Conservation (phyloP, 2,329 filamentous ascomycete species). For the Penicillium janthinellum region DNA sequence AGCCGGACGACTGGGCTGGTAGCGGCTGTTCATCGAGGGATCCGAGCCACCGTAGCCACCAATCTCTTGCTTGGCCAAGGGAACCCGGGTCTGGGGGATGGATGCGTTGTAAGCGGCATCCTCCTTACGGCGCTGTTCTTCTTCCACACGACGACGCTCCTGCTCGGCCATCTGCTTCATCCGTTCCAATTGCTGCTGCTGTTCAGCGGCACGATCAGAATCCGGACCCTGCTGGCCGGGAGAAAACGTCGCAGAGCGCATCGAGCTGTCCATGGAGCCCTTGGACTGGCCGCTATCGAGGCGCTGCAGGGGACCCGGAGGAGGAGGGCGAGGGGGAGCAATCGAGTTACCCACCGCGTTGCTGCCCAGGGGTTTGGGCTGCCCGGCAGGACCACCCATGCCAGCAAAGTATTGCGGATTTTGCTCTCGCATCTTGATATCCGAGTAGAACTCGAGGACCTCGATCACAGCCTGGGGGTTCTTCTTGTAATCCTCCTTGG, state of each 20-base stretch:
- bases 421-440: slow-evolving; percentile 66
- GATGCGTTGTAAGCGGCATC: slow-evolving; percentile 88
- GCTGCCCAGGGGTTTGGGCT: slow-evolving; percentile 52
- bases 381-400: slow-evolving; percentile 62
- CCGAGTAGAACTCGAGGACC: slow-evolving; percentile 69
- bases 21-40: slow-evolving; percentile 58
- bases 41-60: slow-evolving; percentile 66
- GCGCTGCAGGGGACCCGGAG: slow-evolving; percentile 52
- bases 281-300: slow-evolving; percentile 48
- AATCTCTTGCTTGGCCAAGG: slow-evolving; percentile 86
- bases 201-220: slow-evolving; percentile 54
- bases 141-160: slow-evolving; percentile 53
- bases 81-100: slow-evolving; percentile 76
- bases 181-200: slow-evolving; percentile 46
- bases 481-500: slow-evolving; percentile 97
- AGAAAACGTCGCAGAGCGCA: slow-evolving; percentile 37
- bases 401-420: slow-evolving; percentile 62
- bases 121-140: slow-evolving; percentile 61
- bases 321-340: slow-evolving; percentile 69
- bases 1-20: slow-evolving; percentile 81
- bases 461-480: slow-evolving; percentile 80
- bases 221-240: slow-evolving; percentile 49
- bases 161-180: slow-evolving; percentile 61
- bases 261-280: slow-evolving; percentile 31
- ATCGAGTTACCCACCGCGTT: slow-evolving; percentile 59